Conservation (phyloP, 306 rosid genomes). For the Gastrolobium bilobum region DNA sequence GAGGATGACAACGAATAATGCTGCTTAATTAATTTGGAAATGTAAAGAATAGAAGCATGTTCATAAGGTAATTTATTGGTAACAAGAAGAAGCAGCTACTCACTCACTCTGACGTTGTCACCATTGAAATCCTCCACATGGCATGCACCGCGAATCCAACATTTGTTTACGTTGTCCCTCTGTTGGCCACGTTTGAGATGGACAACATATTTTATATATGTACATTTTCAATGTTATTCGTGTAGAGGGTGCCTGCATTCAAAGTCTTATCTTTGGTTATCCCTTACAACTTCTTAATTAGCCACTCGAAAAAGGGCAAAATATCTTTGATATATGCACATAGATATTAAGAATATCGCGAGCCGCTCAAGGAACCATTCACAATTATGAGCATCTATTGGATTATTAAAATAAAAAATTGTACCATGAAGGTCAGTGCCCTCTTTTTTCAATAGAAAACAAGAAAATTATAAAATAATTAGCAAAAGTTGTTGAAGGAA, state of each 20-base stretch:
- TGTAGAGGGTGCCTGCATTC: too few species aligned
- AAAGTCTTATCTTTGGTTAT: background rate
- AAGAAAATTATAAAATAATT: slow-evolving; percentile 3
- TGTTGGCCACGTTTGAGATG: slow-evolving; percentile 52
- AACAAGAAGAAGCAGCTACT: background rate
- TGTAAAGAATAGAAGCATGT: slow-evolving; percentile 28
- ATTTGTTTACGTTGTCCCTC: slow-evolving; percentile 56
- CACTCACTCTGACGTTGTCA: slow-evolving; percentile 25
- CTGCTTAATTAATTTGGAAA: slow-evolving; percentile 35
- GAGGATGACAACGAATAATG: slow-evolving; percentile 24
- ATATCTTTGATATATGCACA: background rate
- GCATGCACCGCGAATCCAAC: slow-evolving; percentile 58
- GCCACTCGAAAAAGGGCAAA: background rate
- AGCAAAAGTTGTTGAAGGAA: slow-evolving; percentile 25
- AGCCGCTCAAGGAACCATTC: background rate
- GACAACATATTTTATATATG: slow-evolving; percentile 25
- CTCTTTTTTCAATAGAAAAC: background rate
- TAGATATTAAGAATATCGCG: background rate
- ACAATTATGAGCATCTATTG: background rate
- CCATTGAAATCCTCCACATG: slow-evolving; percentile 40
- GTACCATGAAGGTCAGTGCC: background rate
- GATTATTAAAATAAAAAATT: background rate
- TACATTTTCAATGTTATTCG: background rate
- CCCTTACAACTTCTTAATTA: background rate
- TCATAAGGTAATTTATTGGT: background rate